Base-by-base conservation (phyloP, 2,329 filamentous ascomycete genomes). In the Diplodia corticola region DNA sequence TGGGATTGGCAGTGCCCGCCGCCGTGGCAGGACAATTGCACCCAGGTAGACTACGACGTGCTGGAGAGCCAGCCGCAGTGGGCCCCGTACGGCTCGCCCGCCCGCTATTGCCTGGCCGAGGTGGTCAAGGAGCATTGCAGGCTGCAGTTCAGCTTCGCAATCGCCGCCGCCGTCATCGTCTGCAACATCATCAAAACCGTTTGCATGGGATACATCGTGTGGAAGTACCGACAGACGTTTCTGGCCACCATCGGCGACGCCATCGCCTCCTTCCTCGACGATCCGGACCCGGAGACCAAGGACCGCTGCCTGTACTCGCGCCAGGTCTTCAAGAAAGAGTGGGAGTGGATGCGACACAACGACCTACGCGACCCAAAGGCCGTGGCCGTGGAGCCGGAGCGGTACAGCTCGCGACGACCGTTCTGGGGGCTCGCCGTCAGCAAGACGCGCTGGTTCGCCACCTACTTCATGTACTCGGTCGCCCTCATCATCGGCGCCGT, bases 191-290 rank as follows among this genome's bases (percentile, higher is more conserved):
- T 72, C 30, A 75, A 75, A 59, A 71, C 69, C 2, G 33, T 22
- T 3, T 24, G 20, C 20, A 50, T 50, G 48, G 48, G 20, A 4
- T 24, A 70, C 6, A 72, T 75, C 22, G 69, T 72, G 10, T 68
- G 64, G 20, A 59, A 68, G 1, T 68, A 68, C 12, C 69, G 69
- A 17, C 65, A 63, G 1, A 9, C 28, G 17, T 24, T 51, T 4
- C 55, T 76, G 17, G 69, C 74, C 33, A 75, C 71, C 2, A 68
- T 72, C 13, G 73, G 71, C 17, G 75, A 74, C 67, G 75, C 72
- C 1, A 69, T 74, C 20, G 51, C 68, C n/a, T 73, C 69, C 17
- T 76, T 72, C 54, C 65, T 74, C 9, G 65, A 68, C 5, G 15
- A 67, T 7, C 67, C 70, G 5, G 73, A 74, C 64, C 60, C 49